Conservation (phyloP, 2,329 filamentous ascomycete genomes). For the Chaetomiaceae sp. region DNA sequence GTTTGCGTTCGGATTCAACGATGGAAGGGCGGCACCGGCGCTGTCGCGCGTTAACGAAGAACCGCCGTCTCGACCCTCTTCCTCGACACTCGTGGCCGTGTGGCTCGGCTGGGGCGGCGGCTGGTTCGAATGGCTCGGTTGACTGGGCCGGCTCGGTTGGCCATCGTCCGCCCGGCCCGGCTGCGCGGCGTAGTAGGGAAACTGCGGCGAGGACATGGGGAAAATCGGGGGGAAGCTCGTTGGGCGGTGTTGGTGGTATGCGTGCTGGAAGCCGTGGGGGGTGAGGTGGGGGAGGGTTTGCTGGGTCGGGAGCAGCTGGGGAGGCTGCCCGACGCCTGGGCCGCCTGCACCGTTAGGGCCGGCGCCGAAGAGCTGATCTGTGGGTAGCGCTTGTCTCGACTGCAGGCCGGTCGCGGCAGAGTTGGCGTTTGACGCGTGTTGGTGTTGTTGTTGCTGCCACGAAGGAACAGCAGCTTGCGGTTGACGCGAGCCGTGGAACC, state of each 20-base stretch:
- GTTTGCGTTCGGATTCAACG: conserved; percentile 11
- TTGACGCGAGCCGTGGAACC: neutral
- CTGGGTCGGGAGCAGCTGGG: conserved; percentile 3
- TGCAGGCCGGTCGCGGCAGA: neutral
- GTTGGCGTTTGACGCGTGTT: too few relatives aligned
- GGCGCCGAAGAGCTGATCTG: conserved; percentile 6
- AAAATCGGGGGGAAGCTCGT: neutral
- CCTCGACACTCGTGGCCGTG: conserved; percentile 1
- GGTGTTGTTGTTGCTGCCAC: conserved; percentile 1
- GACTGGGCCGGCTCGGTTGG: neutral
- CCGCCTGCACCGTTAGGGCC: neutral
- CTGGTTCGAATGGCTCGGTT: neutral
- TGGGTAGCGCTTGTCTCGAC: neutral
- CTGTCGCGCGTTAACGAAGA: too few relatives aligned
- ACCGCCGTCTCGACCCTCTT: neutral
- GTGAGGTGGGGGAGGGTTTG: conserved; percentile 1
- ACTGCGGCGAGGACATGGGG: conserved; percentile 2
- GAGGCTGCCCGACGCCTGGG: conserved; percentile 6
- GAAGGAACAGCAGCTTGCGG: too few relatives aligned
- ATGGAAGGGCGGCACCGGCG: conserved; percentile 9
- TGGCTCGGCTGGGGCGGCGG: neutral
- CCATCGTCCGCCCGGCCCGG: neutral
- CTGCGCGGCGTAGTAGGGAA: neutral
- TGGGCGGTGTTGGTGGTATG: conserved; percentile 6
- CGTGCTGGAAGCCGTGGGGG: neutral